These are phyloP conservation scores for Trichoderma aggressivum DNA, from an alignment of 2,329 filamentous ascomycete genomes.

Conservation along the genomic window DNA sequence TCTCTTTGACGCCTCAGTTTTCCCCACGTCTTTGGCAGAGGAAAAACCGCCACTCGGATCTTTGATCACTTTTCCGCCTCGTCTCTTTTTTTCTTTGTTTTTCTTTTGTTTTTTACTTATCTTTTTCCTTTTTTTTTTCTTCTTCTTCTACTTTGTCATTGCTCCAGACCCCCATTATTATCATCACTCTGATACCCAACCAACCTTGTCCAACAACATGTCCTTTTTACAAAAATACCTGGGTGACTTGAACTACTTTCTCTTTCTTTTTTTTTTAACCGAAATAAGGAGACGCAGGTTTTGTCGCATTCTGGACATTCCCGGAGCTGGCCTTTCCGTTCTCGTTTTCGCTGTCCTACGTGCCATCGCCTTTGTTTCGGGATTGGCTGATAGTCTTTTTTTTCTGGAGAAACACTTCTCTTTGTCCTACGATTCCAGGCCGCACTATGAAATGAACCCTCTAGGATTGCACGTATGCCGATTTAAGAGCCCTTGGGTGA, in stretches of 20 bases:
- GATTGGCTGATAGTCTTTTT: not conserved
- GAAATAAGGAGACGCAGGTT: not conserved
- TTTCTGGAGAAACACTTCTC: not conserved
- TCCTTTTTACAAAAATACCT: not conserved
- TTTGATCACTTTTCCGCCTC: not conserved
- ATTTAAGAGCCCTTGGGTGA: not conserved
- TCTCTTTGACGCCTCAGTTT: conserved; percentile 8
- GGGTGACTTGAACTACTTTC: not conserved
- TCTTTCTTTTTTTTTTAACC: not conserved
- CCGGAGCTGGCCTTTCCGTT: not conserved
- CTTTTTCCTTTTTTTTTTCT: not conserved
- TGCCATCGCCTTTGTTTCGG: not conserved
- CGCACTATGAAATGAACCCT: not conserved
- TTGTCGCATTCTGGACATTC: not conserved
- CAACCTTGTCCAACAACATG: conserved; percentile 10
- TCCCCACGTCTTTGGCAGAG: conserved; percentile 7
- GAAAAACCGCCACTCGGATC: not conserved
- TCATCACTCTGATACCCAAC: conserved; percentile 16
- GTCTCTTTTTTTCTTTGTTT: not conserved
- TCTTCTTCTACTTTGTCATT: not conserved
- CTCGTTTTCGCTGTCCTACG: not conserved
- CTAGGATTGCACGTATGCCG: not conserved
- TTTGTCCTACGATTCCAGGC: not conserved
- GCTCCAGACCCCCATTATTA: conserved; percentile 15
- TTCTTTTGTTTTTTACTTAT: not conserved